Conservation (phyloP, 345 rosid species). For the Gossypium mustelinum region DNA sequence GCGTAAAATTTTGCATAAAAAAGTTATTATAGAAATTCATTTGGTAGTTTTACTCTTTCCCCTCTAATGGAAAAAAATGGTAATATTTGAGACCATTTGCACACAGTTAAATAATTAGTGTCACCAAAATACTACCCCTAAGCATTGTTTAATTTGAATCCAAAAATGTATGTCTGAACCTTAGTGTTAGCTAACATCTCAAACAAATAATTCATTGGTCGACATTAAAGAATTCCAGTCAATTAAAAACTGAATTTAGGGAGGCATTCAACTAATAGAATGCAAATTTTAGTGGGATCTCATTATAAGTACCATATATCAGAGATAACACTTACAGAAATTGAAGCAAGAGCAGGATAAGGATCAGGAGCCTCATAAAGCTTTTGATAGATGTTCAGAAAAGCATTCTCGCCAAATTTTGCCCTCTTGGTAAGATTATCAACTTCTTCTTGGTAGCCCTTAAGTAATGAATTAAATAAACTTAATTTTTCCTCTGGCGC, state of each 20-base stretch:
- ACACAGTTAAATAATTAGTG: background rate
- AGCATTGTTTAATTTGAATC: background rate
- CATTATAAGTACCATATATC: background rate
- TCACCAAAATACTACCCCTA: background rate
- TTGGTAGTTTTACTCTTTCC: background rate
- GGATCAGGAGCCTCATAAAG: conserved; percentile 99
- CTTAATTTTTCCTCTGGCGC: conserved; percentile 75
- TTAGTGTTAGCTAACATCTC: background rate
- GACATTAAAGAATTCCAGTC: background rate
- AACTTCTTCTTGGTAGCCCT: conserved; percentile 98
- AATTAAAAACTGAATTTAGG: background rate
- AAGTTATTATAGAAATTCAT: conserved; percentile 1
- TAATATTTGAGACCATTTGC: background rate
- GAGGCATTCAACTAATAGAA: background rate
- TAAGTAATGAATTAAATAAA: conserved; percentile 85
- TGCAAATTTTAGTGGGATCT: background rate
- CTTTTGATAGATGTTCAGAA: conserved; percentile 93
- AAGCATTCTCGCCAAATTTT: conserved; percentile 94
- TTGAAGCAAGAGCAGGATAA: conserved; percentile 86
- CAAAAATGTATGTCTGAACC: background rate
- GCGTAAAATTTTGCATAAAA: background rate
- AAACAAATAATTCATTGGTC: background rate
- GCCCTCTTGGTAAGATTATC: conserved; percentile 99
- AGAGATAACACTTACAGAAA: conserved; percentile 54
- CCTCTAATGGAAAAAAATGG: background rate